Percentiles rank a stretch among this genome's conserved stretches.
These are phyloP conservation scores for Pichia phayaonensis DNA, from an alignment of 805 yeast genomes.

Conservation along the genomic window DNA sequence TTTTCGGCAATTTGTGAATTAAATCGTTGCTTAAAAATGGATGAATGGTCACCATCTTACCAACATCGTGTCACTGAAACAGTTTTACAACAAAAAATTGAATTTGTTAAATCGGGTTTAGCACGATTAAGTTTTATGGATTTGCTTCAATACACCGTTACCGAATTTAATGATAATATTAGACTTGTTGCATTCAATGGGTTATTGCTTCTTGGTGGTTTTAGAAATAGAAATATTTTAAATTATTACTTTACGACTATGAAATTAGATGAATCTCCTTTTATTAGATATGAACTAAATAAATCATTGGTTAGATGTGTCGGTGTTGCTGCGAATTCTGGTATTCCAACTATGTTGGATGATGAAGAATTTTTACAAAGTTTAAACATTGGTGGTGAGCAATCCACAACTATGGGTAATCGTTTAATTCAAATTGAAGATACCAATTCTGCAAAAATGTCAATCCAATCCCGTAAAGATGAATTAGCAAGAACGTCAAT, in stretches of 20 bases:
- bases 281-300: conserved; percentile 44
- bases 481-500: conserved; percentile 56
- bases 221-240: conserved; percentile 55
- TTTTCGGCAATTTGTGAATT: conserved; percentile 55
- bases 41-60: conserved; percentile 78
- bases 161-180: conserved; percentile 41
- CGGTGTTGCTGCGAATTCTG: conserved; percentile 60
- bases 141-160: conserved; percentile 44
- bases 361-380: conserved; percentile 49
- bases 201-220: conserved; percentile 65
- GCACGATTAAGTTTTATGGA: conserved; percentile 46
- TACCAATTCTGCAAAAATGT: conserved; percentile 29
- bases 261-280: conserved; percentile 47
- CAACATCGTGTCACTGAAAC: conserved; percentile 46
- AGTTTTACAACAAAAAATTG: conserved; percentile 52
- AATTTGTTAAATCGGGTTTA: conserved; percentile 49
- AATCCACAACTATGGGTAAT: conserved; percentile 14
- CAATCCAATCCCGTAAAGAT: conserved; percentile 50
- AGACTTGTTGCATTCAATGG: conserved; percentile 66
- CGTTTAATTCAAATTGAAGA: conserved; percentile 53
- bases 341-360: conserved; percentile 49
- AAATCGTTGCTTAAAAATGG: conserved; percentile 68
- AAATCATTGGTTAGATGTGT: conserved; percentile 42
- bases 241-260: conserved; percentile 53
- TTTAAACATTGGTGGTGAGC: conserved; percentile 5